phyloP scores from a whole-genome alignment of 257 asterid genomes.

The Orobanche coerulescens region DNA sequence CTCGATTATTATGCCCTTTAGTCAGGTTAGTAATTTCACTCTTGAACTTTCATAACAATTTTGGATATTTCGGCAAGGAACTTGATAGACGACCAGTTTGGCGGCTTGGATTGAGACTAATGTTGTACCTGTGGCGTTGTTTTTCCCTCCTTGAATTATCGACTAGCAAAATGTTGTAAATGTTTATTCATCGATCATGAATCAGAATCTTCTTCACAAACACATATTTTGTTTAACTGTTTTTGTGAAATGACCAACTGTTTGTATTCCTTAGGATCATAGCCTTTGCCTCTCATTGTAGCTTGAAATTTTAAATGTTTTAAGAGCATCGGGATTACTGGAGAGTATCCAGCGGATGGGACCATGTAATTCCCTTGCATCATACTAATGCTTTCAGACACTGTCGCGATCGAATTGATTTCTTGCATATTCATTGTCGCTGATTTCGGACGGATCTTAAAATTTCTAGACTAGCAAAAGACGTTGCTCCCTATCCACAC shows the following conservation, averaged over 20 bases:
- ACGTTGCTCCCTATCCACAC: slow-evolving; percentile 83
- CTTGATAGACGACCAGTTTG: no score
- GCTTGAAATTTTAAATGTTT: slow-evolving; percentile 60
- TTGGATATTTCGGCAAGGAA: no score
- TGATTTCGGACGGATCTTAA: slow-evolving; percentile 74
- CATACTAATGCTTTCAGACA: slow-evolving; percentile 95
- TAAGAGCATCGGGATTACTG: slow-evolving; percentile 57
- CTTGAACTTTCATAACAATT: no score
- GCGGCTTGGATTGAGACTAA: background rate
- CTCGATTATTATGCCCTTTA: no score
- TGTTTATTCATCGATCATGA: background rate
- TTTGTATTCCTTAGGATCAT: background rate
- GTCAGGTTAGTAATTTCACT: no score
- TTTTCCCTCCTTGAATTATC: background rate
- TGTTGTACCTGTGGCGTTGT: no score
- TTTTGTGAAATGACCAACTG: background rate
- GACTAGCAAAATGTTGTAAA: background rate
- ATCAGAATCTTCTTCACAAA: background rate
- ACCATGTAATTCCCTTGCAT: slow-evolving; percentile 84
- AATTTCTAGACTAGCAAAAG: slow-evolving; percentile 68
- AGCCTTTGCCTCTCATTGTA: slow-evolving; percentile 22
- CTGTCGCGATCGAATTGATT: slow-evolving; percentile 52
- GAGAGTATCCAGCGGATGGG: slow-evolving; percentile 72
- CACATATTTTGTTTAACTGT: background rate
- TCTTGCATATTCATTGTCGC: slow-evolving; percentile 77